A percentile compares a stretch with the other conserved stretches of the same genome.
Conservation (phyloP, 2,329 filamentous ascomycete genomes). For the Ascochyta koolunga region DNA sequence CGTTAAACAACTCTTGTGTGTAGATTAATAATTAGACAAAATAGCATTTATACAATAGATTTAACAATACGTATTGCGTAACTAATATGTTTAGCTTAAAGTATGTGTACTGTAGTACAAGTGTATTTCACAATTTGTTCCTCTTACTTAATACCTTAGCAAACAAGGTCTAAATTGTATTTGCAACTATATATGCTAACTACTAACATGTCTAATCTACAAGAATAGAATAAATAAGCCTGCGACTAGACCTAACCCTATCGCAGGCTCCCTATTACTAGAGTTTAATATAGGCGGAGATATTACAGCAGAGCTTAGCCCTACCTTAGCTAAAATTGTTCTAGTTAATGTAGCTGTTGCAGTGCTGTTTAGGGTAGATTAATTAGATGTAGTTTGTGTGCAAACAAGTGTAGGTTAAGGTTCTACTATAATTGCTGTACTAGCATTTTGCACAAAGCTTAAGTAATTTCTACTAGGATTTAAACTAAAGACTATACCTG, state of each 20-base stretch:
- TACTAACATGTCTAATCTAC: background rate
- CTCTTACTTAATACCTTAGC: background rate
- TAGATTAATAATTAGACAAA: background rate
- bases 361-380: background rate
- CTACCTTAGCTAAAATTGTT: background rate
- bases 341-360: background rate
- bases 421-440: background rate
- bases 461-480: conserved; percentile 11
- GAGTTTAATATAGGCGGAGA: background rate
- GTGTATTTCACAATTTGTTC: background rate
- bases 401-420: background rate
- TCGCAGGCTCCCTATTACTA: background rate
- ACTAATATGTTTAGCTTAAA: background rate
- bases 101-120: background rate
- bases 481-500: conserved; percentile 19
- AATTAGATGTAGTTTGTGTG: background rate
- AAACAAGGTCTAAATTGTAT: background rate
- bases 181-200: background rate
- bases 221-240: background rate
- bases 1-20: background rate
- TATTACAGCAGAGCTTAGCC: background rate
- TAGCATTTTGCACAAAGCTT: conserved; percentile 18
- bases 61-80: background rate
- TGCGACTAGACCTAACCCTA: background rate
- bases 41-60: background rate